Percentiles rank a stretch among this genome's conserved stretches.
Conservation (phyloP, 768 basidiomycete species). For the Lenzites betulinus region DNA sequence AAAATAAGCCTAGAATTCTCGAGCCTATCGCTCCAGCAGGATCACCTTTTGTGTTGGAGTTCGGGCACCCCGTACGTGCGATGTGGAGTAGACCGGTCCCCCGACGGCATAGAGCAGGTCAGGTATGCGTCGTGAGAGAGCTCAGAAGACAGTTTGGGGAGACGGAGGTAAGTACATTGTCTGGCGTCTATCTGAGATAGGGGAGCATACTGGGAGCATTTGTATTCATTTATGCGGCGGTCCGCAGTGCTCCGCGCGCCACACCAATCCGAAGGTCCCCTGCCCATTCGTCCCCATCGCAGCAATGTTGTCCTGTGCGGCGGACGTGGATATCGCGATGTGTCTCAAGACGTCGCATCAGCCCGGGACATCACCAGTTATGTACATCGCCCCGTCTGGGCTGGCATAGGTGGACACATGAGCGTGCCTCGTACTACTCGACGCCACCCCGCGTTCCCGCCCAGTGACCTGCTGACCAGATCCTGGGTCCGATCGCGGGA, state of each 20-base stretch:
- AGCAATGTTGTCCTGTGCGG: neutral
- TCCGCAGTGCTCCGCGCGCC: conserved; percentile 6
- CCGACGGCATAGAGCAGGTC: no score
- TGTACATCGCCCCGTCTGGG: conserved; percentile 6
- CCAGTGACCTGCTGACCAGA: conserved; percentile 14
- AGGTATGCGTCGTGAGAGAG: neutral
- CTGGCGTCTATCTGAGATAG: conserved; percentile 12
- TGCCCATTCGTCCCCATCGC: neutral
- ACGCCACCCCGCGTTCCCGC: conserved; percentile 17
- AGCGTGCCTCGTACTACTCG: conserved; percentile 4
- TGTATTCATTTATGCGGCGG: conserved; percentile 14
- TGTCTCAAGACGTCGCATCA: conserved; percentile 2
- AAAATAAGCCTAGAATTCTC: neutral
- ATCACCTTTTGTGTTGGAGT: neutral
- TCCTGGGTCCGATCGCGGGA: conserved; percentile 10
- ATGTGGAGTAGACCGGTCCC: no score
- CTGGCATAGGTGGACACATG: conserved; percentile 10
- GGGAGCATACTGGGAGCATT: neutral
- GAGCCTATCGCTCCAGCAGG: neutral
- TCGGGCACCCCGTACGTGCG: no score
- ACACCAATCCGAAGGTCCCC: neutral
- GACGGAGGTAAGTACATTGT: neutral
- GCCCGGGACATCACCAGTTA: conserved; percentile 2
- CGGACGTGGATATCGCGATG: neutral
- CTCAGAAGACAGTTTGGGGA: neutral